These are phyloP conservation scores for Phaeolepiota aurea DNA, from an alignment of 768 basidiomycete species.

Conservation along the genomic window DNA sequence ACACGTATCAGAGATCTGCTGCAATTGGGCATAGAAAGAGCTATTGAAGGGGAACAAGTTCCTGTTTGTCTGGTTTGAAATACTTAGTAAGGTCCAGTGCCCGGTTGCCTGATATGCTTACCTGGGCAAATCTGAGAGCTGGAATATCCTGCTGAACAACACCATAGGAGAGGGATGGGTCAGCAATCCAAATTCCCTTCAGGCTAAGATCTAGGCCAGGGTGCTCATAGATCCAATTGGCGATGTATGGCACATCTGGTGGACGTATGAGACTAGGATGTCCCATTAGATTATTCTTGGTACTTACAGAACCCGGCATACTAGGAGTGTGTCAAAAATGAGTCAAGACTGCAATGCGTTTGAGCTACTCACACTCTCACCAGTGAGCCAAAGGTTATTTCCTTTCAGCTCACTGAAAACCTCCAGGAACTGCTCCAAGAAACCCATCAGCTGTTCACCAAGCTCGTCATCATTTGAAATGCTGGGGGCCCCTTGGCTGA, in stretches of 20 bases:
- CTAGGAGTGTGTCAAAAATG: constrained; percentile 20
- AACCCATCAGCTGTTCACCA: constrained; percentile 40
- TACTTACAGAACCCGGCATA: constrained; percentile 62
- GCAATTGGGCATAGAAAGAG: constrained; percentile 43
- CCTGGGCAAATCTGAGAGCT: constrained; percentile 50
- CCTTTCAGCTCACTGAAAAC: constrained; percentile 62
- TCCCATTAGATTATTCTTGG: not conserved
- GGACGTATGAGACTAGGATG: not conserved
- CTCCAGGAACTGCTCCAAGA: constrained; percentile 57
- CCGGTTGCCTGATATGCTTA: too few species aligned
- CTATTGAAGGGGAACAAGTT: constrained; percentile 55
- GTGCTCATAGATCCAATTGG: constrained; percentile 62
- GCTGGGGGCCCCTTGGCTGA: constrained; percentile 56
- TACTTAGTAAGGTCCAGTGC: too few species aligned
- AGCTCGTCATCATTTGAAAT: constrained; percentile 54
- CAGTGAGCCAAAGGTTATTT: constrained; percentile 54
- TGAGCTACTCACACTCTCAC: constrained; percentile 52
- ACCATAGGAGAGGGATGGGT: constrained; percentile 34
- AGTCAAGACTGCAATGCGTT: not conserved
- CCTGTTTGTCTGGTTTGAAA: constrained; percentile 33
- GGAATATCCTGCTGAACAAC: constrained; percentile 60
- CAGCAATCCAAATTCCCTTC: constrained; percentile 59
- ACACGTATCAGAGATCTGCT: constrained; percentile 43
- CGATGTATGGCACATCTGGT: constrained; percentile 44
- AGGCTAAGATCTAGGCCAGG: constrained; percentile 44